Evolutionary conservation across 306 rosid species (phyloP).

Genomic region (Vigna hirtella): DNA sequence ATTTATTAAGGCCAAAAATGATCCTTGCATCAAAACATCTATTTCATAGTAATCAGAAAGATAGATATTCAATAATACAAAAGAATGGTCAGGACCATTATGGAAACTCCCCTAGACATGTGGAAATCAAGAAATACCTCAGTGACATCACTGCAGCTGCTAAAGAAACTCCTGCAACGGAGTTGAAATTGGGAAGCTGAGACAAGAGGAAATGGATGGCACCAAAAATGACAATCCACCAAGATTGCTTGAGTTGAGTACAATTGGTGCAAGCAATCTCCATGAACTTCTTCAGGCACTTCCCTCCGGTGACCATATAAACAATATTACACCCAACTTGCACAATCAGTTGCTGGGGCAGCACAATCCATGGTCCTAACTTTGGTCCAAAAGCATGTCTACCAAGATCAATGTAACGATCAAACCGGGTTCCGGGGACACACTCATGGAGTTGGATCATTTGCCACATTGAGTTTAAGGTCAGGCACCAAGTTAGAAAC

Average conservation of each 20-base stretch:
- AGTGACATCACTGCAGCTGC: conserved; percentile 96
- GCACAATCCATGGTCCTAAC: conserved; percentile 91
- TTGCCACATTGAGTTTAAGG: conserved; percentile 94
- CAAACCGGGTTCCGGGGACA: conserved; percentile 86
- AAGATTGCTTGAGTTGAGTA: conserved; percentile 72
- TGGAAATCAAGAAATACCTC: conserved; percentile 51
- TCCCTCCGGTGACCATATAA: conserved; percentile 92
- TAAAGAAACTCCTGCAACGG: conserved; percentile 91
- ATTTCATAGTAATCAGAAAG: neutral
- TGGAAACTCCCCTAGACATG: neutral
- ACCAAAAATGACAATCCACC: conserved; percentile 91
- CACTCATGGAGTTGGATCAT: conserved; percentile 96
- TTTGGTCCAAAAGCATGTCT: conserved; percentile 85
- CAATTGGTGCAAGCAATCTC: conserved; percentile 88
- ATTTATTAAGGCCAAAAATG: neutral
- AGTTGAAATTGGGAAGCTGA: conserved; percentile 93
- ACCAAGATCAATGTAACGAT: conserved; percentile 86
- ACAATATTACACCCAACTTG: conserved; percentile 96
- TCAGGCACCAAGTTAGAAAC: conserved; percentile 77
- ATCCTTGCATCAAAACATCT: neutral
- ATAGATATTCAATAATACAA: neutral
- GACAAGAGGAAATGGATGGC: conserved; percentile 84
- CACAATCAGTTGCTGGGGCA: conserved; percentile 87
- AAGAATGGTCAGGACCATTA: neutral
- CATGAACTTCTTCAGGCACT: conserved; percentile 85